Base-by-base conservation (phyloP, 257 asterid species). In the Scutellaria galericulata region DNA sequence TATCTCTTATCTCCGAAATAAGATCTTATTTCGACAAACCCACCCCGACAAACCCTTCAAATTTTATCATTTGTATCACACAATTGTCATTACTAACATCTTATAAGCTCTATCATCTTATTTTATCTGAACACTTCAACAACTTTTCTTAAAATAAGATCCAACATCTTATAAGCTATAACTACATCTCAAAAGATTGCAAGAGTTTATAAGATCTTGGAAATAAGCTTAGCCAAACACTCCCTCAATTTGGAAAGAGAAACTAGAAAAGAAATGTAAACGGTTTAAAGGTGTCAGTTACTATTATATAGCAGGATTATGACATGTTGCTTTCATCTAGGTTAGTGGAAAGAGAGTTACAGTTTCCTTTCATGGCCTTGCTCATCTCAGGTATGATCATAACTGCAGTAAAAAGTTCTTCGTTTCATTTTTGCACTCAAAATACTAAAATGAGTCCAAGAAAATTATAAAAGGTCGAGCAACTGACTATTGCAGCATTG, bases 311-410 rank as follows among this genome's bases (percentile, higher is more conserved):
- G 48, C 50, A 47, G 46, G 60, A 50, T 45, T 78, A 64, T 76
- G 75, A 22, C 52, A 53, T 62, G n/a, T 42, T 83, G 71, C 57
- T 72, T 53, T 73, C 47, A 31, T 82, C 72, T 78, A 92, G 99
- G 96, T 79, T 95, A 87, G 89, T 84, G 78, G 91, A 95, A 39
- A 79, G 84, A 71, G 84, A 87, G 78, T 78, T 92, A 80, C 87
- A 82, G 66, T 95, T 92, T 78, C 99, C 99, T 71, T 95, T 95
- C 72, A 68, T 90, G 86, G 93, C 95, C 47, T 86, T 92, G 75
- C 99, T 95, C 50, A 87, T 95, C 83, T 95, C 99, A 87, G 99
- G 99, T 95, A 88, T 75, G 82, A 50, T 48, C 27, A 39, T 24
- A 71, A 53, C 73, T 62, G 54, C 71, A 35, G 20, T 75, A 39